Evolutionary conservation across 2,329 filamentous ascomycete species (phyloP), one percentile per base, ranked within the genome.

Genomic region (Achaetomium macrosporum): DNA sequence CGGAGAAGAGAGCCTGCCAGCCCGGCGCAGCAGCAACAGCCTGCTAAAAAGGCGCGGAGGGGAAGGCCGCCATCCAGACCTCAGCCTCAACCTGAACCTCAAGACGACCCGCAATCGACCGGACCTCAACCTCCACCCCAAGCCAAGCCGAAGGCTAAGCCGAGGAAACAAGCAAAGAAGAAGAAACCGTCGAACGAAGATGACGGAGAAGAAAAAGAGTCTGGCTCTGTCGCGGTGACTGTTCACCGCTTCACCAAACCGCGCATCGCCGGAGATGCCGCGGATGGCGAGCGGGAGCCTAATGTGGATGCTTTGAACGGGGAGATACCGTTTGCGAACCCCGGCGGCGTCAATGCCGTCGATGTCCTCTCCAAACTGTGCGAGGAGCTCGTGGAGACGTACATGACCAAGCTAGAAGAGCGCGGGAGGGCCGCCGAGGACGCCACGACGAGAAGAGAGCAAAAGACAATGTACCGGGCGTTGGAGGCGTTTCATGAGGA

Each of bases 281-380:
- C 72, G 3, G 70, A 71, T 25, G 69, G 68, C 12, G 71, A 73
- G 4, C 69, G 71, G 37, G 73, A 74, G 3, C 66, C 66, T 3
- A 65, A 66, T 9, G 68, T 68, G 2, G 72, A 81, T 42, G 71
- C 76, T 0, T 68, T 80, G 4, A 73, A 73, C 42, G 63, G 69
- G 2, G 75, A 79, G 5, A 78, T 83, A 2, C 77, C 80, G 0
- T 80, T 77, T 55, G 69, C 73, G 0, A 77, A 76, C 59, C 73
- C 75, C 15, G 67, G 70, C 19, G 79, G 79, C 42, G 81, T 84
- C 58, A 86, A 81, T 44, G 73, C 78, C 0, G 71, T 85, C 2
- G 83, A 86, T 59, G 82, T 85, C 1, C 71, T 86, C 36, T 72
- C 76, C 6, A 77, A 83, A 57, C 73, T 84, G 13, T 85, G 79